A percentile compares a stretch with the other conserved stretches of the same genome.
Conservation (phyloP, 495 filamentous ascomycete genomes). For the Halenospora varia region DNA sequence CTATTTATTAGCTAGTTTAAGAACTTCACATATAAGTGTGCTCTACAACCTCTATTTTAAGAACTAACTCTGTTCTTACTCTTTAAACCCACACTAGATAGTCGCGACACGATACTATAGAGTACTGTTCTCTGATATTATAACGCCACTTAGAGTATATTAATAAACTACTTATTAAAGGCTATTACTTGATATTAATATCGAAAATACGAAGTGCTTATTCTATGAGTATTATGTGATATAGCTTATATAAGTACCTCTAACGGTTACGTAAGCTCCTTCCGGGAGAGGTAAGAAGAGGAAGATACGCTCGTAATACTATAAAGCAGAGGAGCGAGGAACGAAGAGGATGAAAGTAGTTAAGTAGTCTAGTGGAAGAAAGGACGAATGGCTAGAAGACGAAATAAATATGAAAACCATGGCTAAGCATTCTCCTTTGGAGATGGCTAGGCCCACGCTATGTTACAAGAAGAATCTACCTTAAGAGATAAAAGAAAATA, state of each 20-base stretch:
- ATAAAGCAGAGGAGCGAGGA: conserved; percentile 19
- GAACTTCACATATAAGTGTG: neutral
- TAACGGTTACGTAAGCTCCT: neutral
- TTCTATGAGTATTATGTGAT: neutral
- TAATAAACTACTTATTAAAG: neutral
- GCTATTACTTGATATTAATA: neutral
- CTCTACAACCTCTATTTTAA: neutral
- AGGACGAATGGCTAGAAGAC: conserved; percentile 6
- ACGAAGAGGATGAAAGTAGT: conserved; percentile 2
- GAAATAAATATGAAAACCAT: conserved; percentile 1
- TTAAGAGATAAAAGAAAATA: neutral
- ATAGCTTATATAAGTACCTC: neutral
- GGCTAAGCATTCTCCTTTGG: conserved; percentile 5
- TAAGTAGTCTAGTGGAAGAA: conserved; percentile 3
- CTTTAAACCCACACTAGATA: neutral
- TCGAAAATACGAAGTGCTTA: neutral
- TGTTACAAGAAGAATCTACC: conserved; percentile 1
- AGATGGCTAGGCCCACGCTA: neutral
- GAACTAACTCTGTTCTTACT: neutral
- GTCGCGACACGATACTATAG: neutral
- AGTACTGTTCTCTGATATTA: neutral
- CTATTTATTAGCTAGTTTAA: neutral
- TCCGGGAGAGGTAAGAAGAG: conserved; percentile 1
- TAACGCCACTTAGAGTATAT: conserved; percentile 1
- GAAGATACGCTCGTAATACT: conserved; percentile 2